These are phyloP conservation scores for Talaromyces sp. DNA, from an alignment of 2,329 filamentous ascomycete species.

Conservation along the genomic window DNA sequence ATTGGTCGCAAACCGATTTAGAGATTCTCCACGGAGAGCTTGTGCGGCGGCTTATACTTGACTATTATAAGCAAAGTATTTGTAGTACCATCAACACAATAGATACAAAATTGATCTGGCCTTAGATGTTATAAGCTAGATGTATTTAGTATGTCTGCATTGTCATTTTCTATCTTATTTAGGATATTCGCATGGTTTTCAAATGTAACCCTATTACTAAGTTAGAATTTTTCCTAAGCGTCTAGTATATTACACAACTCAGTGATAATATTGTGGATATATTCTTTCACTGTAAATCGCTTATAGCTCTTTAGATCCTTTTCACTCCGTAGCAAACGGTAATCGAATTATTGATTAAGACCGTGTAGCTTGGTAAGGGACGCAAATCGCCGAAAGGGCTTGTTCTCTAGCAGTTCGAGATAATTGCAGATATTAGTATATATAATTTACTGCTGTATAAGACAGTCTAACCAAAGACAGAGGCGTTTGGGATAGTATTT, in stretches of 20 bases:
- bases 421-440: slow-evolving; percentile 15
- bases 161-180: slow-evolving; percentile 3
- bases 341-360: slow-evolving; percentile 10
- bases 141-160: neutral
- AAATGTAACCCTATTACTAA: slow-evolving; percentile 17
- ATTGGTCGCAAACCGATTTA: slow-evolving; percentile 14
- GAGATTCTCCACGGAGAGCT: slow-evolving; percentile 13
- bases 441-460: slow-evolving; percentile 14
- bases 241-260: slow-evolving; percentile 15
- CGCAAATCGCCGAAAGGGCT: slow-evolving; percentile 13
- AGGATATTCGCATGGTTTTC: slow-evolving; percentile 17
- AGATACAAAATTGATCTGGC: slow-evolving; percentile 19
- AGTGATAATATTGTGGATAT: slow-evolving; percentile 10
- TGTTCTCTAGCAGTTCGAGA: slow-evolving; percentile 12
- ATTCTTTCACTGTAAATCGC: slow-evolving; percentile 18
- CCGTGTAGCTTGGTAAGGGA: slow-evolving; percentile 14
- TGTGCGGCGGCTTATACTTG: slow-evolving; percentile 18
- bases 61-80: slow-evolving; percentile 14
- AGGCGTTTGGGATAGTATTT: slow-evolving; percentile 21
- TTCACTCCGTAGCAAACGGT: neutral
- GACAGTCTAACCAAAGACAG: slow-evolving; percentile 17
- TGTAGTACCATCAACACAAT: slow-evolving; percentile 9
- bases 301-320: slow-evolving; percentile 14
- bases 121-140: neutral
- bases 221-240: slow-evolving; percentile 15